Conservation (phyloP, 805 yeast genomes). For the Starmerella apis region DNA sequence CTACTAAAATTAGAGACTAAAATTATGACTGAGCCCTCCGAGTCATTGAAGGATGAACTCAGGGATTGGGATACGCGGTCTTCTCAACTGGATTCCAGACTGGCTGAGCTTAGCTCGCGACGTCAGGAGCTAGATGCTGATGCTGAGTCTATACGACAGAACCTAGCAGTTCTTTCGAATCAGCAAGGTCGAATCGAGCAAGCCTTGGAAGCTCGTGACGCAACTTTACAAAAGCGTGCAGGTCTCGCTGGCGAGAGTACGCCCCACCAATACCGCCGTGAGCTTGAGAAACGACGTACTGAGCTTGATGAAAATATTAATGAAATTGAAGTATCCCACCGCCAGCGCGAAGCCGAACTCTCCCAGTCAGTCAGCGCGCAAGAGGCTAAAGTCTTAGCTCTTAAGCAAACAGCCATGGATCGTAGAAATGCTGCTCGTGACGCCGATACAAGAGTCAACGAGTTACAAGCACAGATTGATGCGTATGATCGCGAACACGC, state of each 20-base stretch:
- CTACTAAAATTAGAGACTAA: not conserved
- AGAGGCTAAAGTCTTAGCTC: conserved; percentile 24
- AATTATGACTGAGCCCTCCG: conserved; percentile 28
- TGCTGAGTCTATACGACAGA: conserved; percentile 5
- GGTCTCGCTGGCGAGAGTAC: not conserved
- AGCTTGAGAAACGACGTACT: not conserved
- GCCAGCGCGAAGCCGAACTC: conserved; percentile 31
- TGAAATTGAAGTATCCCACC: conserved; percentile 15
- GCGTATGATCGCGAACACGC: not conserved
- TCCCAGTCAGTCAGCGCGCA: conserved; percentile 24
- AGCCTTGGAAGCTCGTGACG: conserved; percentile 9
- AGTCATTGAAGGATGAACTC: conserved; percentile 4
- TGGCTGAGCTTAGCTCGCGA: conserved; percentile 31
- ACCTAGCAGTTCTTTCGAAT: conserved; percentile 7
- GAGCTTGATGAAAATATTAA: conserved; percentile 15
- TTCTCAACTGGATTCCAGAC: conserved; percentile 1
- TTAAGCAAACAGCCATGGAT: conserved; percentile 20
- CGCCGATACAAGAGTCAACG: not conserved
- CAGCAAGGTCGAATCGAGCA: conserved; percentile 19
- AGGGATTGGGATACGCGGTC: conserved; percentile 6
- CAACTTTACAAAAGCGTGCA: not conserved
- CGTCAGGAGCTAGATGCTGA: conserved; percentile 24
- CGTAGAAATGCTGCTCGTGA: conserved; percentile 12
- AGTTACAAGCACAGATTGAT: not conserved
- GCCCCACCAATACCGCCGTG: conserved; percentile 2